Conservation (phyloP, 1,284 basidiomycete species). For the Golubevia pallescens region DNA sequence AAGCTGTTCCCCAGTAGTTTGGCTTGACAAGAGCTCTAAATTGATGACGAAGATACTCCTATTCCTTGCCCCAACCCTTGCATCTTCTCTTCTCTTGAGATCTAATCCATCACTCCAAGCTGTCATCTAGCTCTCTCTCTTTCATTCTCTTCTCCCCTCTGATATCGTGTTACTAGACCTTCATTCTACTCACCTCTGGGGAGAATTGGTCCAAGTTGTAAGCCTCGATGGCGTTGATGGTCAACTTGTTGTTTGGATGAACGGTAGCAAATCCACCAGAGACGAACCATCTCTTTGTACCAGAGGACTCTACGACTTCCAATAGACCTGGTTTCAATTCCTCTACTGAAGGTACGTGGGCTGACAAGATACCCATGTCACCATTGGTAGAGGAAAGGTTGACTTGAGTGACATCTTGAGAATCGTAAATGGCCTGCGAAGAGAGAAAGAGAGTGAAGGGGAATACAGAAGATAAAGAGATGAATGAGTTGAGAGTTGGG, state of each 20-base stretch:
- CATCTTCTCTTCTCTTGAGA: no score
- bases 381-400: slow-evolving; percentile 53
- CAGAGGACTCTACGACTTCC: slow-evolving; percentile 58
- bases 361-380: slow-evolving; percentile 60
- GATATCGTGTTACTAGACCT: no score
- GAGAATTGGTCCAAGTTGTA: slow-evolving; percentile 61
- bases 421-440: slow-evolving; percentile 44
- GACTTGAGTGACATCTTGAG: slow-evolving; percentile 28
- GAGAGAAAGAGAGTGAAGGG: neutral
- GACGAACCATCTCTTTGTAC: slow-evolving; percentile 59
- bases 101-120: no score
- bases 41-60: no score
- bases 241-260: slow-evolving; percentile 63
- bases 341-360: slow-evolving; percentile 62
- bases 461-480: neutral
- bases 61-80: no score
- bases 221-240: slow-evolving; percentile 61
- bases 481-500: no score
- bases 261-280: slow-evolving; percentile 61
- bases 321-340: slow-evolving; percentile 59
- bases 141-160: no score
- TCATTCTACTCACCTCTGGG: slow-evolving; percentile 34
- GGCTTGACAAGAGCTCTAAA: no score
- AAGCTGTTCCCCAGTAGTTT: no score
- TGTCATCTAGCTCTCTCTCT: no score